phyloP scores from a whole-genome alignment of 2,329 filamentous ascomycete genomes.

The Fulvia fulva region DNA sequence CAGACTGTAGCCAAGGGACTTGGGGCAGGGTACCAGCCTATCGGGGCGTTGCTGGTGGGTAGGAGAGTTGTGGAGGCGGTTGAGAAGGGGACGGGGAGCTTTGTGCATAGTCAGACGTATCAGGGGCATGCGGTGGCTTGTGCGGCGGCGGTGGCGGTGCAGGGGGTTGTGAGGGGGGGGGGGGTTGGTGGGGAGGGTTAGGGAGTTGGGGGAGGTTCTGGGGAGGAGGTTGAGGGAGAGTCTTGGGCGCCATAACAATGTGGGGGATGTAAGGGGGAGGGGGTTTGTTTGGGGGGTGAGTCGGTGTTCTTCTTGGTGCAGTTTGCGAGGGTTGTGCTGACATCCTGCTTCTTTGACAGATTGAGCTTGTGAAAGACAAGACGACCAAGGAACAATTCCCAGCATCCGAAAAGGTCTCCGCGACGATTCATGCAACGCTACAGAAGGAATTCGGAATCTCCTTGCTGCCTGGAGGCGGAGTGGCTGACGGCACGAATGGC shows the following conservation, averaged over 20 bases:
- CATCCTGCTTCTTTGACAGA: conserved; percentile 40
- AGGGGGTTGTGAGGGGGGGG: conserved; percentile 54
- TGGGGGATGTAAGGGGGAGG: conserved; percentile 57
- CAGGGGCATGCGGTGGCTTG: conserved; percentile 55
- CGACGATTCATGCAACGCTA: conserved; percentile 41
- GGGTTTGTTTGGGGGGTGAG: conserved; percentile 50
- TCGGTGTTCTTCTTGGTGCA: background rate
- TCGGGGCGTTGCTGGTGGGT: conserved; percentile 53
- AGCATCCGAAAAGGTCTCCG: conserved; percentile 41
- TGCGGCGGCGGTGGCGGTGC: conserved; percentile 58
- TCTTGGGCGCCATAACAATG: conserved; percentile 44
- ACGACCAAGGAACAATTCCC: conserved; percentile 50
- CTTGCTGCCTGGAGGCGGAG: conserved; percentile 59
- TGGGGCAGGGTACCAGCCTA: conserved; percentile 57
- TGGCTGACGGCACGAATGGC: conserved; percentile 52
- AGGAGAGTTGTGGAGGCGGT: conserved; percentile 46
- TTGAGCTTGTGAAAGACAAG: conserved; percentile 56
- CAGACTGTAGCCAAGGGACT: conserved; percentile 62
- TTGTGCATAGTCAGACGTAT: conserved; percentile 59
- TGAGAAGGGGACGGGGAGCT: conserved; percentile 38
- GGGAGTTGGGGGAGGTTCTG: conserved; percentile 47
- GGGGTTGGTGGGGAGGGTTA: conserved; percentile 53
- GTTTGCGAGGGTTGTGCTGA: background rate
- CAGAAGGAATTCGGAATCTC: conserved; percentile 46
- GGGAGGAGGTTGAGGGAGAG: conserved; percentile 39